Evolutionary conservation across 371 early-diverging fungal species (phyloP), one percentile per base, ranked within the genome.

Genomic region (Encephalitozoon romaleae): DNA sequence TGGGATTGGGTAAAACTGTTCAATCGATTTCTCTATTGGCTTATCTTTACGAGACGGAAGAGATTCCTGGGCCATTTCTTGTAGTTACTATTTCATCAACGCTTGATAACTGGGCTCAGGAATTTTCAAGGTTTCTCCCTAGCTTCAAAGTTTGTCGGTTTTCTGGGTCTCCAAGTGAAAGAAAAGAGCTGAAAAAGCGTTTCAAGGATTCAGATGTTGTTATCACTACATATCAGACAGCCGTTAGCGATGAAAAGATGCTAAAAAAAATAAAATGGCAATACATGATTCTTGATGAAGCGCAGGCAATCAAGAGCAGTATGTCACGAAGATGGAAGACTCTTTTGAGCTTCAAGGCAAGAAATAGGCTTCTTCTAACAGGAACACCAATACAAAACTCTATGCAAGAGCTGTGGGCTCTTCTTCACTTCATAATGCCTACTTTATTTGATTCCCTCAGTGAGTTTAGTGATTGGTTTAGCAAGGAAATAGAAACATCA

Each of bases 381-480:
- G 96, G 96, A 79, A 95, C 96, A 8, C 96, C 96, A 3, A 92
- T 95, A 66, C 96, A 95, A 83, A 94, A 95, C 85, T 90, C 89
- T 59, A 92, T 95, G 91, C 79, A 81, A 42, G 95, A 94, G 84
- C 83, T 95, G 49, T 95, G 96, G 96, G 92, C 96, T 3, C 83
- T 95, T 63, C 87, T 95, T 34, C 94, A 95, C 82, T 95, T 95
- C 83, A 95, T 95, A 74, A 95, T 94, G 95, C 96, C 96, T 0
- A 92, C 91, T 9, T 85, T 94, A 23, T 95, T 95, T 78, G 94
- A 95, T 82, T 92, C 92, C 8, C 93, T 92, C 55, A 90, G 90
- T 67, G 94, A 92, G 82, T 93, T 94, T 79, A 90, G 90, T 76
- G 93, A 93, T 78, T 93, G 94, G 93, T 94, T 95, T 82, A 90